These are phyloP conservation scores for Corylus americana DNA, from an alignment of 306 rosid genomes.

Conservation along the genomic window DNA sequence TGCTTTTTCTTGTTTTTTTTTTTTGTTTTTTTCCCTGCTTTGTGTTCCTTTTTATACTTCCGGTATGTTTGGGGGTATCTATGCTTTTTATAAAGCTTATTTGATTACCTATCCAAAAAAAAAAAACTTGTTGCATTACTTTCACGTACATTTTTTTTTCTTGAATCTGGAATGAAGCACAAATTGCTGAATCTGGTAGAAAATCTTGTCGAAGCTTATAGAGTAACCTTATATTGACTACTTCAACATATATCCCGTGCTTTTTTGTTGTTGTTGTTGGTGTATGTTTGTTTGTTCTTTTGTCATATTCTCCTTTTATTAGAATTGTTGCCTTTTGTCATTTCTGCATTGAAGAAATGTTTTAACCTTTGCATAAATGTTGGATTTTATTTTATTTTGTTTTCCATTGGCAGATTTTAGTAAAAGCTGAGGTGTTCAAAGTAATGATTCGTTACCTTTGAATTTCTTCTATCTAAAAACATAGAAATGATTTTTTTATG, in stretches of 20 bases:
- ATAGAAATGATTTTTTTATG: constrained; percentile 20
- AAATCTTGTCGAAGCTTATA: too few species aligned
- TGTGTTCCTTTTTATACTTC: too few species aligned
- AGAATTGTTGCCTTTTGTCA: neutral
- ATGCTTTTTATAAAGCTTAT: too few species aligned
- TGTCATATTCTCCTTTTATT: neutral
- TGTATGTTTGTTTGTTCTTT: neutral
- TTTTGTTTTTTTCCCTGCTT: too few species aligned
- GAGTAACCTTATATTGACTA: too few species aligned
- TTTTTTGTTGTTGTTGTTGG: too few species aligned
- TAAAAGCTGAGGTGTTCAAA: too few species aligned
- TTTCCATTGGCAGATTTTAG: neutral
- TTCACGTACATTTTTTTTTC: neutral
- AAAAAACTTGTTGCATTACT: too few species aligned
- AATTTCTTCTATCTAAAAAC: neutral
- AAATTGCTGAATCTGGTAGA: neutral
- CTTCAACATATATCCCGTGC: too few species aligned
- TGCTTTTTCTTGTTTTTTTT: too few species aligned
- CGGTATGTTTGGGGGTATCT: too few species aligned
- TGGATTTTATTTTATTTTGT: neutral
- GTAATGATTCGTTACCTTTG: neutral
- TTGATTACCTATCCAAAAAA: too few species aligned
- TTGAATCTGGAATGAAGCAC: neutral
- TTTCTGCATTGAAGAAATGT: neutral
- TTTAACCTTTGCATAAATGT: neutral